phyloP scores from a whole-genome alignment of 2,329 filamentous ascomycete genomes.

The Cryphonectria nitschkei region DNA sequence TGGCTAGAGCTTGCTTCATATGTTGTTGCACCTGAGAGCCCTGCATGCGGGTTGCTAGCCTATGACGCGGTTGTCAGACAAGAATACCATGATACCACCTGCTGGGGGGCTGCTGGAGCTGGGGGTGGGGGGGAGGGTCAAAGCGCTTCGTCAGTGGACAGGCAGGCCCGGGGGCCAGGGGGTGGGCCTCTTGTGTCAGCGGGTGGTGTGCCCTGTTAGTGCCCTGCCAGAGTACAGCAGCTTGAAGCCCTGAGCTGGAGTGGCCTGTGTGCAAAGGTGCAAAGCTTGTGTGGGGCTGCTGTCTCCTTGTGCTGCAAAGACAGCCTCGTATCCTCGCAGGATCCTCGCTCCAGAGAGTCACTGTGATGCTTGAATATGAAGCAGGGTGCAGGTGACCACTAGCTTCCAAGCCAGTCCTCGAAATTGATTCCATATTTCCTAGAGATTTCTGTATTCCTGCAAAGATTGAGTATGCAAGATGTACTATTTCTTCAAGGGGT shows the following conservation, averaged over 20 bases:
- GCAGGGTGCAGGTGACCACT: neutral
- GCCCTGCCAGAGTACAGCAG: neutral
- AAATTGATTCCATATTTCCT: no score
- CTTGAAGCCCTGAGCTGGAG: neutral
- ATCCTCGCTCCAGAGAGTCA: no score
- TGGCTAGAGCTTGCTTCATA: neutral
- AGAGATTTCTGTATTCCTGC: no score
- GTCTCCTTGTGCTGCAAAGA: neutral
- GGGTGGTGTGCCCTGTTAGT: neutral
- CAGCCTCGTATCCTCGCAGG: no score
- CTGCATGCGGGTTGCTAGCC: conserved; percentile 14
- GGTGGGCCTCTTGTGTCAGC: neutral
- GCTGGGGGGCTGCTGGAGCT: neutral
- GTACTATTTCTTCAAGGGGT: no score
- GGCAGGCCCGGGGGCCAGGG: neutral
- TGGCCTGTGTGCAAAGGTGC: neutral
- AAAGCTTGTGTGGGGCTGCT: neutral
- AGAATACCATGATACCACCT: neutral
- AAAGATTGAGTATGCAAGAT: no score
- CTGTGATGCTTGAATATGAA: no score
- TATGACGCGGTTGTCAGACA: conserved; percentile 22
- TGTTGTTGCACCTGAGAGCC: neutral
- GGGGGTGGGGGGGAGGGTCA: neutral
- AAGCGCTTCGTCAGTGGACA: neutral
- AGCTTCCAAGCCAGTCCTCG: no score